Evolutionary conservation across 768 basidiomycete genomes (phyloP), one percentile per base, ranked within the genome.

Genomic region (Wakefieldia striispora): DNA sequence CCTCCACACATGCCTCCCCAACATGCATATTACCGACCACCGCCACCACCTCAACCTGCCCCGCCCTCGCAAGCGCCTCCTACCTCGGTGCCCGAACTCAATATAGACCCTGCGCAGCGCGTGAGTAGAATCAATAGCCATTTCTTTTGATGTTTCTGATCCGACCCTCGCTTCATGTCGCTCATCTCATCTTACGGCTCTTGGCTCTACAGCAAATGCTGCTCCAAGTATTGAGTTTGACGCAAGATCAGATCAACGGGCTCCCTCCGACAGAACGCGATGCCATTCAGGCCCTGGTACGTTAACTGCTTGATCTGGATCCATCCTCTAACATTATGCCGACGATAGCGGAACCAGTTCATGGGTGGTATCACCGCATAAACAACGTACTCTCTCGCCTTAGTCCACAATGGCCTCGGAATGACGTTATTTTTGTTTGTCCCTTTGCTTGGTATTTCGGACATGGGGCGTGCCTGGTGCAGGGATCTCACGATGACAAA

Each of bases 211-310:
- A 88, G 89, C 77, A 80, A 29, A 88, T 95, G 84, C 65, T 97
- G 45, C 77, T 91, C 69, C 92, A 94, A 71, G 93, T 97, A 0
- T 71, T 97, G 27, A 80, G 76, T 52, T 67, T 97, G 63, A 86
- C 87, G 1, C 83, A 76, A 40, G 91, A 89, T 39, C 92, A 95
- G 66, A 88, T 97, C 54, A 84, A 83, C 40, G 80, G 80, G 8
- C 70, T 97, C 42, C 88, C 91, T 24, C 85, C 88, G 5, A 75
- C 77, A 2, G 92, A 95, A 59, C 77, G 87, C 29, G 77, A 80
- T 0, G 86, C 91, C 11, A 91, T 97, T 24, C 76, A 88, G 67
- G 83, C 87, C 64, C 64, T 95, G 66, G 91, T 93, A 49, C 73
- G 56, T 73, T 17, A 19, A n/a, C 10, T 47, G 16, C 17, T n/a